phyloP scores from a whole-genome alignment of 805 yeast species.

The Yarrowia porcina region DNA sequence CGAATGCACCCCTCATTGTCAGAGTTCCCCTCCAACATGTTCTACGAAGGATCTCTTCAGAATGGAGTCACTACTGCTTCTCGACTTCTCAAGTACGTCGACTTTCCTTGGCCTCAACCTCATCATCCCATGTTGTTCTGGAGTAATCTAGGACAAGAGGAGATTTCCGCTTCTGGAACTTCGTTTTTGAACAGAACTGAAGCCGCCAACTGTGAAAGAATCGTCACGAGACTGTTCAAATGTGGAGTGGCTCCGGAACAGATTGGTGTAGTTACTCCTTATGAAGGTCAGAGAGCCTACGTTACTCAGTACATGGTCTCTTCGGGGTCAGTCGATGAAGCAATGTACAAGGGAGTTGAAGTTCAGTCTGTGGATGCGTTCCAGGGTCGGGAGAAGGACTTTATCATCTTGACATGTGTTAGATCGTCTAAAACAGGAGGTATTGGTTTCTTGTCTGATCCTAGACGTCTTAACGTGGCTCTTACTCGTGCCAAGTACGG shows the following conservation, averaged over 20 bases:
- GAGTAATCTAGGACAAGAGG: slow-evolving; percentile 87
- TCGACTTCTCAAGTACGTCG: slow-evolving; percentile 51
- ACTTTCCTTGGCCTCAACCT: slow-evolving; percentile 89
- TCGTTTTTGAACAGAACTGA: slow-evolving; percentile 82
- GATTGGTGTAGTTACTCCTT: slow-evolving; percentile 92
- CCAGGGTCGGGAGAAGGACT: slow-evolving; percentile 87
- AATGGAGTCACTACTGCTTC: slow-evolving; percentile 84
- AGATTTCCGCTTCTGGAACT: slow-evolving; percentile 74
- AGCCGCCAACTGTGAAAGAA: slow-evolving; percentile 82
- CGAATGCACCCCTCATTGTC: slow-evolving; percentile 90
- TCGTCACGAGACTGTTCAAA: slow-evolving; percentile 65
- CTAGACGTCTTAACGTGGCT: slow-evolving; percentile 85
- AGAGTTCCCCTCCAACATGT: slow-evolving; percentile 86
- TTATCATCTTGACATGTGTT: slow-evolving; percentile 74
- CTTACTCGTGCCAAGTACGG: slow-evolving; percentile 86
- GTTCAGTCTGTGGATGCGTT: slow-evolving; percentile 94
- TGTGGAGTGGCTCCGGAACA: slow-evolving; percentile 77
- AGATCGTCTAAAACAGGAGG: slow-evolving; percentile 71
- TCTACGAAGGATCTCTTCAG: slow-evolving; percentile 87
- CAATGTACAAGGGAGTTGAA: slow-evolving; percentile 68
- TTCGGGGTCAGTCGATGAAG: slow-evolving; percentile 65
- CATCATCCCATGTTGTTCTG: slow-evolving; percentile 94
- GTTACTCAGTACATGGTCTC: slow-evolving; percentile 71
- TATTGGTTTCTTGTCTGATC: slow-evolving; percentile 82
- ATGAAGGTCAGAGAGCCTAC: slow-evolving; percentile 89